Base-by-base conservation (phyloP, 1,139 yeast genomes). In the Kluyveromyces marxianus region DNA sequence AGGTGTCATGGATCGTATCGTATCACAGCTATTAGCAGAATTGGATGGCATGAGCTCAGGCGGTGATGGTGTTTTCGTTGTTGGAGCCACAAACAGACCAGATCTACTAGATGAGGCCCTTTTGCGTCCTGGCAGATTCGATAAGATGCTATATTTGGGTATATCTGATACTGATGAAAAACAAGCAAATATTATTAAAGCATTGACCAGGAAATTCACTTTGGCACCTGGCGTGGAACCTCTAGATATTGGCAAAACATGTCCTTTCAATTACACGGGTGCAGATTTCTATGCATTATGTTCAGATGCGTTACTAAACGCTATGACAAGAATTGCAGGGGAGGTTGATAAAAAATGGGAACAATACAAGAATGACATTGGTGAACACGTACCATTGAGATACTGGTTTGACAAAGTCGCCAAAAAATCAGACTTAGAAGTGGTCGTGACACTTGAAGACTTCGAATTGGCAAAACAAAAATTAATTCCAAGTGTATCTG, bases 1-100 rank as follows among this genome's bases (percentile, higher is more conserved):
- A 26, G 97, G 97, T 53, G 97, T 90, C 4, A 90, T 90, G 97
- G 97, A 92, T 63, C 77, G 98, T 66, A 92, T 92, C 55, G 98
- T 92, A 1, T 89, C 97, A 0, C 98, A 92, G 65, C 70, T 92
- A 42, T 71, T 92, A 43, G 96, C 97, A 0, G 98, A 92, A 63
- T 71, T 92, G 42, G 98, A 92, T 61, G 97, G 97, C 35, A 90
- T 90, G 97, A 83, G 94, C 60, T 80, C 84, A 4, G 63, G 61
- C 8, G 92, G 95, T 7, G 96, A 89, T 50, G 97, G 97, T 6
- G 96, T 92, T 0, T 92, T 92, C 65, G 97, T 90, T 8, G 96
- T 92, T 41, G 97, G 97, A 10, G 98, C 98, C 5, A 92, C 97
- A 0, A 92, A 92, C 58, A 75, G 97, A 58, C 98, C 98, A 0